Conservation (phyloP, 768 basidiomycete genomes). For the Serendipita vermifera region DNA sequence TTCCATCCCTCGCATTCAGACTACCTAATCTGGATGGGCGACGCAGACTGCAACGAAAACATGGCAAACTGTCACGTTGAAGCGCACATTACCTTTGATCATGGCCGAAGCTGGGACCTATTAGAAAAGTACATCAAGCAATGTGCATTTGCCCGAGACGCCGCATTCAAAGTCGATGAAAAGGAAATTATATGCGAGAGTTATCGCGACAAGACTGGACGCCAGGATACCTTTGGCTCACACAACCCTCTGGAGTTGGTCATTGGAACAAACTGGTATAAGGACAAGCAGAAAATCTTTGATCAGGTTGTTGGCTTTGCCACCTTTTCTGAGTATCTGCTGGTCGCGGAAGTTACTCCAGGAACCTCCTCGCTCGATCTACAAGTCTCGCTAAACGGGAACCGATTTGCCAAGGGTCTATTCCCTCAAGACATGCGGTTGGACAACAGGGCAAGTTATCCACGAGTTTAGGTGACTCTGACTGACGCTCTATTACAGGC, state of each 20-base stretch:
- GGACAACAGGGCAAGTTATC: conserved; percentile 64
- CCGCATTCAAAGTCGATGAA: conserved; percentile 62
- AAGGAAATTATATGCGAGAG: conserved; percentile 88
- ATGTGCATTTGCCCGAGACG: conserved; percentile 86
- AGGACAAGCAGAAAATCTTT: conserved; percentile 62
- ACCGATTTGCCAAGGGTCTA: conserved; percentile 66
- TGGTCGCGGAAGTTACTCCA: conserved; percentile 79
- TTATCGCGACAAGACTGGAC: conserved; percentile 67
- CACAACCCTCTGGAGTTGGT: conserved; percentile 67
- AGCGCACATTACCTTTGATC: conserved; percentile 59
- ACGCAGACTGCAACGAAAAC: conserved; percentile 42
- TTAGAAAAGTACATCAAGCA: conserved; percentile 81
- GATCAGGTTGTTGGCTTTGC: conserved; percentile 86
- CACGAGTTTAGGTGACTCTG: not conserved
- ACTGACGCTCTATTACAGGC: conserved; percentile 35
- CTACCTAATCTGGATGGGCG: conserved; percentile 80
- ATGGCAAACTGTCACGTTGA: conserved; percentile 52
- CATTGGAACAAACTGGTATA: conserved; percentile 61
- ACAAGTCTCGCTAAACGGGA: conserved; percentile 87
- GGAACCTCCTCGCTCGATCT: conserved; percentile 53
- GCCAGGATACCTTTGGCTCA: conserved; percentile 44
- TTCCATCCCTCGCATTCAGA: conserved; percentile 78
- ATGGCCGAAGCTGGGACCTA: conserved; percentile 62
- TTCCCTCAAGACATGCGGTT: conserved; percentile 90
- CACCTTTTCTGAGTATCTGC: conserved; percentile 91